Evolutionary conservation across 1,284 basidiomycete genomes (phyloP), one percentile per base, ranked within the genome.

Genomic region (Microbotryum violaceum): DNA sequence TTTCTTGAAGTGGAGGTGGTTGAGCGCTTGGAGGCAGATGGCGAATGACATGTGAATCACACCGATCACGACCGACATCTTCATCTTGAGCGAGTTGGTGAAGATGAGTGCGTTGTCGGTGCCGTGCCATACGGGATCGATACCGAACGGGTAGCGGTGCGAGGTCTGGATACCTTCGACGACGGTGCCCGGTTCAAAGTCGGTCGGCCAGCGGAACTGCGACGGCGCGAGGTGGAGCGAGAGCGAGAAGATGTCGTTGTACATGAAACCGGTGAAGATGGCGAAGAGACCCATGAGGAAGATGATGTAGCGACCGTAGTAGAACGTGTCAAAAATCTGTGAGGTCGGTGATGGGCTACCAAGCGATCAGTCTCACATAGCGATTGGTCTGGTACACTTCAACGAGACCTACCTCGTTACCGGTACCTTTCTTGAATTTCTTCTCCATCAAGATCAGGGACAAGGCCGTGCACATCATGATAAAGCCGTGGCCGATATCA

Each of bases 71-170:
- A 99, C 88, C 20, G 91, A 91, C 91, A 98, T 93, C 81, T 99
- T 98, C 96, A 99, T 99, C 85, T 98, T 99, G 82, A 96, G 93
- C 60, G 93, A 97, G 77, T 98, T 98, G 66, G 88, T 89, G 76
- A 98, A 98, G 60, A 97, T 86, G 62, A 99, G 82, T 1, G 81
- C 81, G 74, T 98, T 99, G 70, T 92, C 89, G 10, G 93, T 82
- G 44, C 87, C 91, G 75, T 97, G 92, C 96, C 96, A 99, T 59
- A 79, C 85, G 51, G 94, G 92, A 76, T 98, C 96, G 69, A 99
- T 77, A 70, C 96, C 96, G 71, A 99, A 91, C 2, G 88, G 84
- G 79, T 99, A 98, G 44, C 84, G 80, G 69, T 82, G 79, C 4
- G 87, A 86, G 61, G 82, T 89, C 25, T 80, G 71, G 7, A 79